Evolutionary conservation across 2,329 filamentous ascomycete species (phyloP).

Genomic region (Coleophoma crateriformis): DNA sequence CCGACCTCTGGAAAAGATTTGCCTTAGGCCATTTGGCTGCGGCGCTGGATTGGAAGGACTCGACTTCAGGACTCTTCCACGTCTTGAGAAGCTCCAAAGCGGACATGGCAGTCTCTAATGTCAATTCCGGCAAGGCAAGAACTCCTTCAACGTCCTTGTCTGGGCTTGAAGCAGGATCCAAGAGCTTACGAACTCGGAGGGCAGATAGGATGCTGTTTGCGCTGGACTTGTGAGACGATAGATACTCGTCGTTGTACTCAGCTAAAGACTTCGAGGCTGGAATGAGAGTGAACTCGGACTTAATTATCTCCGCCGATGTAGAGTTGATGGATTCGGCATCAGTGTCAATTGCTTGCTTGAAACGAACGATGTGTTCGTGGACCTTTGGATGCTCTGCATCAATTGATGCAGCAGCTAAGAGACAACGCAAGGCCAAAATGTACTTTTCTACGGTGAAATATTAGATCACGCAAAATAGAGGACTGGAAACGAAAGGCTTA

Average conservation of each 20-base stretch:
- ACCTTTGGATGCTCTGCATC: constrained; percentile 65
- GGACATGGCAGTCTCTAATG: constrained; percentile 49
- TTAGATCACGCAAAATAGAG: constrained; percentile 19
- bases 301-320: constrained; percentile 64
- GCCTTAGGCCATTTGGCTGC: constrained; percentile 36
- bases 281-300: constrained; percentile 58
- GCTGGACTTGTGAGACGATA: constrained; percentile 56
- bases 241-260: constrained; percentile 62
- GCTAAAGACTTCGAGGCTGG: constrained; percentile 52
- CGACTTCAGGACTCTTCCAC: constrained; percentile 44
- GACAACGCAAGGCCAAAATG: constrained; percentile 78
- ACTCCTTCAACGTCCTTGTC: constrained; percentile 60
- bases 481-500: constrained; percentile 38
- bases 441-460: constrained; percentile 62
- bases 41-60: constrained; percentile 42
- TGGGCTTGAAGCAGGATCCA: constrained; percentile 48
- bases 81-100: constrained; percentile 43
- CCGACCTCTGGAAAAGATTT: constrained; percentile 8
- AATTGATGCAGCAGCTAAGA: constrained; percentile 67
- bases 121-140: constrained; percentile 43
- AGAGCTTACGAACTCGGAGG: constrained; percentile 50
- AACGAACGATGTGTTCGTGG: constrained; percentile 68
- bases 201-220: constrained; percentile 57
- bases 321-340: constrained; percentile 54
- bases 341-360: constrained; percentile 57